A percentile compares a stretch with the other conserved stretches of the same genome.
These are phyloP conservation scores for Calocera viscosa DNA, from an alignment of 768 basidiomycete species.

Conservation along the genomic window DNA sequence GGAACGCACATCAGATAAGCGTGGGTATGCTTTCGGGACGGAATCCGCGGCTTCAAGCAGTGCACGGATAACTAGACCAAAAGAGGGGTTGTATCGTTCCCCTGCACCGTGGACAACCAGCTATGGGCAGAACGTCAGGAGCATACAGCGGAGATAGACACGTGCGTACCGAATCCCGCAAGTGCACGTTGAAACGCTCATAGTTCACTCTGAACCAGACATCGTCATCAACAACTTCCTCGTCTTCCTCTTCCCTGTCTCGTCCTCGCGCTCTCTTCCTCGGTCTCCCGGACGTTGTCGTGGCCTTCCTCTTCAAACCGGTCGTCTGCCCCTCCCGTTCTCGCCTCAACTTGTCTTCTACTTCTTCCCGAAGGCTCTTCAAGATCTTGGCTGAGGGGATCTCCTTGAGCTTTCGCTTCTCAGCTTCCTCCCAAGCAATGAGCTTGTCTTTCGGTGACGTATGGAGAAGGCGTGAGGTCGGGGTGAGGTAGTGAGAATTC, in stretches of 20 bases:
- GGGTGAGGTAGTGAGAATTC: constrained; percentile 59
- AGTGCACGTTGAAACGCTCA: constrained; percentile 72
- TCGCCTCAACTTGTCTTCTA: background rate
- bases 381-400: background rate
- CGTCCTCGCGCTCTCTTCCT: constrained; percentile 54
- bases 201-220: constrained; percentile 81
- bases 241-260: constrained; percentile 56
- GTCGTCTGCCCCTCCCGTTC: constrained; percentile 27
- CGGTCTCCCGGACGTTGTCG: constrained; percentile 63
- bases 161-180: constrained; percentile 64
- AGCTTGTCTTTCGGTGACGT: constrained; percentile 67
- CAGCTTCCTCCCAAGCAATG: constrained; percentile 69
- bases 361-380: background rate
- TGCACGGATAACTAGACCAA: constrained; percentile 59
- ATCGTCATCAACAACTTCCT: constrained; percentile 48
- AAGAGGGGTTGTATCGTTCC: constrained; percentile 67
- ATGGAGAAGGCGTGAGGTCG: constrained; percentile 66
- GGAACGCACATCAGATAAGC: constrained; percentile 32
- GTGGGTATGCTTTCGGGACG: constrained; percentile 39
- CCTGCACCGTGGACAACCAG: constrained; percentile 62
- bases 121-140: constrained; percentile 31
- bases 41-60: constrained; percentile 46
- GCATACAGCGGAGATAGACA: background rate
- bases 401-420: constrained; percentile 34
- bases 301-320: constrained; percentile 38